Conservation (phyloP, 2,329 filamentous ascomycete species). For the Alternaria sp. region DNA sequence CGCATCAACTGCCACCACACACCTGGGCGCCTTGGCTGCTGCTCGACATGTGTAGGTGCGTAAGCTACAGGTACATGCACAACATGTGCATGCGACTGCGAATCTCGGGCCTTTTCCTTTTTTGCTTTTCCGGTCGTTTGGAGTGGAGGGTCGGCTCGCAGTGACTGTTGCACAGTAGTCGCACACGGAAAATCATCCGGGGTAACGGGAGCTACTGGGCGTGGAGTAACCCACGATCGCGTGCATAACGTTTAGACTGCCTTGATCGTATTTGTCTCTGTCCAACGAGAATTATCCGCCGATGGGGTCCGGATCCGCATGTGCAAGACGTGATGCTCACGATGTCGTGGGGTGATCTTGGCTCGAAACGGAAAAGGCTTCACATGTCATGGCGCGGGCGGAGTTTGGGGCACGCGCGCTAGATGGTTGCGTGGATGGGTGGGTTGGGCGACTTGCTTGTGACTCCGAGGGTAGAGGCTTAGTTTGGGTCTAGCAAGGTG, state of each 20-base stretch:
- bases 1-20: slow-evolving; percentile 6
- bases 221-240: neutral
- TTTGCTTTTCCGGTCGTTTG: slow-evolving; percentile 5
- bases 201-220: slow-evolving; percentile 15
- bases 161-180: neutral
- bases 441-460: slow-evolving; percentile 7
- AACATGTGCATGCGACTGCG: neutral
- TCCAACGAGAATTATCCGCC: slow-evolving; percentile 19
- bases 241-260: neutral
- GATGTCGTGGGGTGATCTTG: slow-evolving; percentile 21
- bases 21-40: slow-evolving; percentile 7
- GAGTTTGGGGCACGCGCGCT: slow-evolving; percentile 1
- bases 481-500: slow-evolving; percentile 7
- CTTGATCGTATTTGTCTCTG: neutral
- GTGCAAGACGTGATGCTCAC: slow-evolving; percentile 14
- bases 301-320: slow-evolving; percentile 16
- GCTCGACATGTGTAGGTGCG: neutral
- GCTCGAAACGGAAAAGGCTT: slow-evolving; percentile 18
- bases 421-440: neutral
- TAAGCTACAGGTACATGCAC: neutral
- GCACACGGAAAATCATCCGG: slow-evolving; percentile 17
- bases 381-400: slow-evolving; percentile 3
- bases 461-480: slow-evolving; percentile 19
- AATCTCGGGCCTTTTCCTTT: neutral
- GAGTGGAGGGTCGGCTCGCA: slow-evolving; percentile 6